These are phyloP conservation scores for Jamesozyma gamospora DNA, from an alignment of 805 yeast genomes.

Conservation along the genomic window DNA sequence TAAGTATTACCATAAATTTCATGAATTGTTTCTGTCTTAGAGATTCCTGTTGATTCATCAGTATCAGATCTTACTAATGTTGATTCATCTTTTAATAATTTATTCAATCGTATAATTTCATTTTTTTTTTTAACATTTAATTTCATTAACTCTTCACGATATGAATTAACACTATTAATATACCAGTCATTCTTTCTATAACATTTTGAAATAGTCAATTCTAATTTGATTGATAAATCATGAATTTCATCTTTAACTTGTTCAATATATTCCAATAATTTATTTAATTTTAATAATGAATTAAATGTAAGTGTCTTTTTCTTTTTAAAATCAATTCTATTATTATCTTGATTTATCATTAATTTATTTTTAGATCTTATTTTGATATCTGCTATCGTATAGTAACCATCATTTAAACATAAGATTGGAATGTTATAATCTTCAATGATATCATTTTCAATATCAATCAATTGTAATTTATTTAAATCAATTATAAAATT, in stretches of 20 bases:
- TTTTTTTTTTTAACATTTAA: slow-evolving; percentile 1
- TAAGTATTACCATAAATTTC: slow-evolving; percentile 22
- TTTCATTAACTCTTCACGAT: slow-evolving; percentile 5
- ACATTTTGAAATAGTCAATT: slow-evolving; percentile 2
- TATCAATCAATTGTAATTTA: slow-evolving; percentile 8
- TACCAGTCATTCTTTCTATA: slow-evolving; percentile 3
- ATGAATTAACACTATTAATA: slow-evolving; percentile 3
- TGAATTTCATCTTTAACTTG: slow-evolving; percentile 16
- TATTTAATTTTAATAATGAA: slow-evolving; percentile 21
- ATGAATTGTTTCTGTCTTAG: slow-evolving; percentile 1
- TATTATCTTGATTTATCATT: not conserved
- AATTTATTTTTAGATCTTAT: not conserved
- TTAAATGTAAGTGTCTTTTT: slow-evolving; percentile 21
- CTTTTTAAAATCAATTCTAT: not conserved
- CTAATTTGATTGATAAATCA: slow-evolving; percentile 10
- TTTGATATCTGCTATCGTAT: slow-evolving; percentile 7
- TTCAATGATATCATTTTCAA: slow-evolving; percentile 4
- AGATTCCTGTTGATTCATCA: not conserved
- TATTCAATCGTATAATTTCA: not conserved
- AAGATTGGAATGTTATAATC: slow-evolving; percentile 16
- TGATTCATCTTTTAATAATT: not conserved
- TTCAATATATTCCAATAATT: slow-evolving; percentile 19
- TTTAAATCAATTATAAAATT: slow-evolving; percentile 13
- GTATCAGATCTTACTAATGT: not conserved
- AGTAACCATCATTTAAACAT: slow-evolving; percentile 19